Evolutionary conservation across 2,329 filamentous ascomycete genomes (phyloP), one percentile per base, ranked within the genome.

Genomic region (Fusarium pseudograminearum): DNA sequence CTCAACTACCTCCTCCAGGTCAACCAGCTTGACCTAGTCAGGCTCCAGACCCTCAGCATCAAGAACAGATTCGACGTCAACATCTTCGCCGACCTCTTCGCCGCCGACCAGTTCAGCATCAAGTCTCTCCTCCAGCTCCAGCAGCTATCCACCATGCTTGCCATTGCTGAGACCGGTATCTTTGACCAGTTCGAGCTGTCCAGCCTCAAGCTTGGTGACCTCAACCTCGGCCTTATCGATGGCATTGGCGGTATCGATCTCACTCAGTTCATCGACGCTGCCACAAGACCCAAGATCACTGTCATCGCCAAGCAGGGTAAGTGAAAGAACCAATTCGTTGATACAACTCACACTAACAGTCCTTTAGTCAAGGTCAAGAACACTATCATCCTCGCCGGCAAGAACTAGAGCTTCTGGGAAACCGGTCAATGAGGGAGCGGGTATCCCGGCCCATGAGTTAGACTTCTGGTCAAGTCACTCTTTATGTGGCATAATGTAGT

Each of bases 41-140:
- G 82, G 55, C 80, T 86, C 60, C 74, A 79, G 74, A 66, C 61
- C 50, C 72, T 78, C 15, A 80, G 80, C 63, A 63, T 78, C 69
- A 76, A 81, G 77, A 80, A 83, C 79, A 81, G 82, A 78, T 78
- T 86, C 74, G 80, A 85, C 75, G 72, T 85, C 55, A 70, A 79
- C 63, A 60, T 71, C 58, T 82, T 86, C 76, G 76, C 81, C 73
- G 69, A 68, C 57, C 78, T 83, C 68, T 83, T 86, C 70, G 75
- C 79, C 69, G 69, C 76, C 64, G 66, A 79, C 66, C 66, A 76
- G 67, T 81, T 86, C 41, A 79, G 83, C 70, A 67, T 85, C 69
- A 76, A 80, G 69, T 69, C 75, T 40, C 72, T 80, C 53, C 77
- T 83, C 64, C 78, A 80, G 72, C 73, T 83, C 30, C 80, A 82